Base-by-base conservation (phyloP, 2,329 filamentous ascomycete genomes). In the Aspergillus novoparasiticus region DNA sequence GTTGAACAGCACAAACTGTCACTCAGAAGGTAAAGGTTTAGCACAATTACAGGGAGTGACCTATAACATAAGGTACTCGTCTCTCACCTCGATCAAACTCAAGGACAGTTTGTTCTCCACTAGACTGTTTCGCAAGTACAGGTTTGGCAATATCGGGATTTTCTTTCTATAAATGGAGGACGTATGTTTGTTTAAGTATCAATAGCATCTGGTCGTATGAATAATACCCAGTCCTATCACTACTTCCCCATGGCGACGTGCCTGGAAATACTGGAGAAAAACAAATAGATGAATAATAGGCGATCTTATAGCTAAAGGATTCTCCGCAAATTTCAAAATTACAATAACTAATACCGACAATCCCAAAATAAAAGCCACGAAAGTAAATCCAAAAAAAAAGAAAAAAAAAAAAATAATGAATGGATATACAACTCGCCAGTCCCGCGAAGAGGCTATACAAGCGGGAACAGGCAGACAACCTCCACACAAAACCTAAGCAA, bases 401-500 rank as follows among this genome's bases (percentile, higher is more conserved):
- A 19, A 12, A 50, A 5, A 19, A 12, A 50, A 5, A 46, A 21
- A 11, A 3, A 12, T 11, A 46, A 46, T 23, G n/a, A 50, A 30
- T 9, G 26, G n/a, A 50, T 50, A 28, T 32, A 50, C 46, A 30
- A 11, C 46, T 6, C 45, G 12, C 14, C 46, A 50, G 16, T 10
- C 23, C 26, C 46, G 23, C 23, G 9, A 30, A 30, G 12, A 50
- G 46, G 4, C 26, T 50, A 50, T 50, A 50, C 46, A 50, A 6
- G 16, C 26, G 14, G 23, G n/a, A 50, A 30, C 12, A 6, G 8
- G 26, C 26, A 19, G 14, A 19, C 14, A 50, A 1, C 23, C 8
- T 19, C 14, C 26, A 36, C 43, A 12, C 26, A 43, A 4, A 6
- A 41, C 43, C 66, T 67, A 74, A 21, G 57, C 64, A 59, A 74